Percentiles rank a stretch among this genome's conserved stretches.
Evolutionary conservation across 371 early-diverging fungal genomes (phyloP).

Genomic region (Lichtheimia corymbifera): DNA sequence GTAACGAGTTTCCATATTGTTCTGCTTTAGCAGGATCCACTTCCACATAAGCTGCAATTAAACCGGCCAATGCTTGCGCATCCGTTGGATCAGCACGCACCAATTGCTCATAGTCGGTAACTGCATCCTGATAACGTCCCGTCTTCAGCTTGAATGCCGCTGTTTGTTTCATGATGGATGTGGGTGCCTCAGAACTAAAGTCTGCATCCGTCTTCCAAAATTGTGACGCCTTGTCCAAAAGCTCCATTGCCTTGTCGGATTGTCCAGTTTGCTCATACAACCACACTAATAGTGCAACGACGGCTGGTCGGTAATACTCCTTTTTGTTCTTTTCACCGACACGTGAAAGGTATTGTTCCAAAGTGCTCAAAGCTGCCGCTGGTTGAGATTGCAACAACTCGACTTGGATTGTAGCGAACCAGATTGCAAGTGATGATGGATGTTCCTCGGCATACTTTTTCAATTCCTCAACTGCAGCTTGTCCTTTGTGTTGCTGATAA

Average conservation of each 20-base stretch:
- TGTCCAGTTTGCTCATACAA: constrained; percentile 68
- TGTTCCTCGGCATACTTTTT: constrained; percentile 40
- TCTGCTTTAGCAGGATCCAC: constrained; percentile 69
- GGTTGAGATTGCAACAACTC: constrained; percentile 57
- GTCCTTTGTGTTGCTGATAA: constrained; percentile 54
- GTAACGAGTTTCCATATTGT: constrained; percentile 63
- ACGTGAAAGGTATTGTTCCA: constrained; percentile 46
- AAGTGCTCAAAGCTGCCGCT: constrained; percentile 49
- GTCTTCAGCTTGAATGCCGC: constrained; percentile 72
- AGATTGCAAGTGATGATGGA: constrained; percentile 59
- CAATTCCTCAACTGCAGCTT: constrained; percentile 64
- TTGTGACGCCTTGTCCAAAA: constrained; percentile 57
- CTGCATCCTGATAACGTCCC: constrained; percentile 64
- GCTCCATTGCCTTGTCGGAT: constrained; percentile 58
- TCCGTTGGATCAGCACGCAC: constrained; percentile 72
- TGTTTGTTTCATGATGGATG: constrained; percentile 63
- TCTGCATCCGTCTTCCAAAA: constrained; percentile 54
- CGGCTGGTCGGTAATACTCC: constrained; percentile 56
- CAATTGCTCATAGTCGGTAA: constrained; percentile 67
- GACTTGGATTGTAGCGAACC: constrained; percentile 69
- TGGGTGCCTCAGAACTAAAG: constrained; percentile 24
- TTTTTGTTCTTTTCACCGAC: constrained; percentile 27
- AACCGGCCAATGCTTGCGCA: constrained; percentile 66
- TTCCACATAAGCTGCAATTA: constrained; percentile 69
- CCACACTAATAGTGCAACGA: constrained; percentile 71